Evolutionary conservation across 1,284 basidiomycete genomes (phyloP), one percentile per base, ranked within the genome.

Genomic region (Moesziomyces parantarcticus): DNA sequence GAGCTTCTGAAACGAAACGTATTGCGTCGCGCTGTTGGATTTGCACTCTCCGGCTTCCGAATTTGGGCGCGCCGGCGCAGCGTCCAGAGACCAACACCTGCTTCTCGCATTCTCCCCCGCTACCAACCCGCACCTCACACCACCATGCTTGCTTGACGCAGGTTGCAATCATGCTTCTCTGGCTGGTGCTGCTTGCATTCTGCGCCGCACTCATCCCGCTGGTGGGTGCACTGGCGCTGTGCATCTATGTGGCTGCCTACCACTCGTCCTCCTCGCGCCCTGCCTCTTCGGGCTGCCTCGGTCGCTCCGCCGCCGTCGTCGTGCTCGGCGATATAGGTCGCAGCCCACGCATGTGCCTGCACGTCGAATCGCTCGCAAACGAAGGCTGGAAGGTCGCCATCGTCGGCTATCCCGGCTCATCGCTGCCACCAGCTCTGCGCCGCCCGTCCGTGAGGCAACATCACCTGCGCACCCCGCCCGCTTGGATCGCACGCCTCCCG

Each of bases 301-400:
- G 70, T 29, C 48, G 78, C 0, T 73, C 67, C 1, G 92, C 93
- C 13, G 92, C 90, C 1, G 90, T 99, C 48, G 86, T 99, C 26
- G 97, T 99, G 1, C 87, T 99, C 10, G 97, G 97, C 8, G 97
- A 99, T 85, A 90, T 99, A 50, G 97, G 94, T 1, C 88, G 96
- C 49, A 94, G 92, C 82, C 97, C 97, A 10, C 88, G 97, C 40
- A 98, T 98, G 93, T 97, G 98, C 92, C 97, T 97, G 84, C 97
- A 99, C 80, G 92, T 95, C 0, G 89, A 95, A 80, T 94, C 92
- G 80, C 92, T 99, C 78, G 91, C 92, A 22, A 89, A 90, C 50
- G 88, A 91, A 60, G 89, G 88, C 4, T 98, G 92, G 85, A 86
- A 88, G 60, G 94, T 94, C 0, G 89, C 89, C 77, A 80, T 99